Base-by-base conservation (phyloP, 2,329 filamentous ascomycete species). In the Stachybotrys echinatus region DNA sequence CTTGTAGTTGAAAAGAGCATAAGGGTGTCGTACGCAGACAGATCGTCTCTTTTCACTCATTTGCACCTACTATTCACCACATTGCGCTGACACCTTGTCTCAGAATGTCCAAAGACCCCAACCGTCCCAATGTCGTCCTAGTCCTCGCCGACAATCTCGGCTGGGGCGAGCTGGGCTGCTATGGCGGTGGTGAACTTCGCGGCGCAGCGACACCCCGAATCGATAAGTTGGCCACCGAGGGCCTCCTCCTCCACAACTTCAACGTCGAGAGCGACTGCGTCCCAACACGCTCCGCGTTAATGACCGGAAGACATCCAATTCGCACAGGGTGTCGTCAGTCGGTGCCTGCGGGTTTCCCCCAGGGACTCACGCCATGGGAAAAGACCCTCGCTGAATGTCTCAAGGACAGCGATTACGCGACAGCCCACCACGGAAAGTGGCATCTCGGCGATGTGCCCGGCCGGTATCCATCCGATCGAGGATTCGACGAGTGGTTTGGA, bases 201-300 rank as follows among this genome's bases (percentile, higher is more conserved):
- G 66, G 66, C 5, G 65, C 65, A 4, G 57, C 62, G 2, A 69
- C 65, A 0, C 65, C 63, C 10, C 54, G 65, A 4, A 68, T 67
- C 44, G 65, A 68, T 39, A 57, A 54, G 17, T 57, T 68, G 6
- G 61, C 65, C 4, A 61, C 57, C 1, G 57, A 68, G 37, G 65
- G 65, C 5, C 55, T 68, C 0, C 52, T 66, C 1, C 42, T 67
- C 12, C 64, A 68, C 48, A 68, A 68, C 51, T 68, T 67, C 58
- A 68, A 68, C n/a, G 63, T 68, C 4, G 64, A 68, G 48, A 67
- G 65, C 47, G 65, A 68, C 31, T 68, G 64, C 14, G 64, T 68
- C 1, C 61, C 65, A 3, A 68, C 65, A 0, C 62, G 65, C 0
- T 67, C 65, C 0, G 65, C 65, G 0, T 46, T 68, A 5, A 68